phyloP scores from a whole-genome alignment of 768 basidiomycete species.

The Podaxis sp. region DNA sequence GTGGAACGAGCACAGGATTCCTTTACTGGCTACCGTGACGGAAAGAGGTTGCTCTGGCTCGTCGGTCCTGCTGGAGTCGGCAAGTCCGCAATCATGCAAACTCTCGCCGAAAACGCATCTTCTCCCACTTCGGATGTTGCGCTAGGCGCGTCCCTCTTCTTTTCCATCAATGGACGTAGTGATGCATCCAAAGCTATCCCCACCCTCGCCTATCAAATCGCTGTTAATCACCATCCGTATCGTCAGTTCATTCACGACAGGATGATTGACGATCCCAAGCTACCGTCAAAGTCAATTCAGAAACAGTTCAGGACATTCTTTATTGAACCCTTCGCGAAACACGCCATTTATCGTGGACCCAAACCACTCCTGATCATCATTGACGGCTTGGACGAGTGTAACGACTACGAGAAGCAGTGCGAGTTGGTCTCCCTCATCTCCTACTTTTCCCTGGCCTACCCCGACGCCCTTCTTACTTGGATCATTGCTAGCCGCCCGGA shows the following conservation, averaged over 20 bases:
- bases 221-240: background rate
- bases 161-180: background rate
- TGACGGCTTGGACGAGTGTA: constrained; percentile 1
- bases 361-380: background rate
- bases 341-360: background rate
- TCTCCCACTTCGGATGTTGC: background rate
- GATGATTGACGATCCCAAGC: constrained; percentile 6
- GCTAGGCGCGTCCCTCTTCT: background rate
- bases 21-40: background rate
- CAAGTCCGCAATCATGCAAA: background rate
- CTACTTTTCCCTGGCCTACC: background rate
- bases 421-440: background rate
- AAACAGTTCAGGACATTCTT: constrained; percentile 17
- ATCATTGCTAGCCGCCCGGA: constrained; percentile 5
- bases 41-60: background rate
- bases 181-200: background rate
- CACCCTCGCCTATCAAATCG: constrained; percentile 23
- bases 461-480: background rate
- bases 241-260: constrained; percentile 4
- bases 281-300: constrained; percentile 8
- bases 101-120: constrained; percentile 6
- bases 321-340: constrained; percentile 11
- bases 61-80: background rate
- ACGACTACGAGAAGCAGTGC: background rate
- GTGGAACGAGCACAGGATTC: background rate